Evolutionary conservation across 2,329 filamentous ascomycete genomes (phyloP), one percentile per base, ranked within the genome.

Genomic region (Diaporthe citri): DNA sequence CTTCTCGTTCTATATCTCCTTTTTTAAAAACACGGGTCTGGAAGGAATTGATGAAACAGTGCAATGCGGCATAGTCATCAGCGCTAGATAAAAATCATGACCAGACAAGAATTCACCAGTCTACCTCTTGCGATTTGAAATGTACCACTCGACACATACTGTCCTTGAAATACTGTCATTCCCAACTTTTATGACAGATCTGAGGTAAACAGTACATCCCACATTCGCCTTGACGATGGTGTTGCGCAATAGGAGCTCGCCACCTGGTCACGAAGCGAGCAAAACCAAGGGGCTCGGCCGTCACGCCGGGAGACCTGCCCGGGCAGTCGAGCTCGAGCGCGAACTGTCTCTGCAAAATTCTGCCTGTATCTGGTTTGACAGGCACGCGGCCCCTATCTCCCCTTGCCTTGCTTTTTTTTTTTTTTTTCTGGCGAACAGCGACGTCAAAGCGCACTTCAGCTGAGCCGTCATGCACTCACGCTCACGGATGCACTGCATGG

Each of bases 371-470:
- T 17, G 4, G 2, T 9, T n/a, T 17, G n/a, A 39, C 8, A 52
- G 13, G 4, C 13, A 13, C 28, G 31, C 31, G 8, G 34, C 8
- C 64, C 46, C 48, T 25, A 8, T 69, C 36, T 20, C 48, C 28
- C 48, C 60, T 31, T 8, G n/a, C n/a, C 0, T 5, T 39, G n/a
- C 22, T 28, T 41, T 39, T 67, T 28, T 20, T 39, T 28, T 41
- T 39, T 67, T 28, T 20, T 39, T 39, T 34, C n/a, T 34, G 48
- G 64, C 36, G 34, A 41, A 3, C 31, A 55, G 48, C 64, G 48
- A 41, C 31, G 34, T 55, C 64, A 69, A 55, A 41, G 46, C 64
- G 34, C 48, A 55, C 31, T n/a, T 28, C 64, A 41, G 48, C 46
- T 8, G 41, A 34, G 60, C 60, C 39, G 59, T 20, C 36, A 46